A percentile compares a stretch with the other conserved stretches of the same genome.
Conservation (phyloP, 2,329 filamentous ascomycete genomes). For the Myriosclerotinia curreyana region DNA sequence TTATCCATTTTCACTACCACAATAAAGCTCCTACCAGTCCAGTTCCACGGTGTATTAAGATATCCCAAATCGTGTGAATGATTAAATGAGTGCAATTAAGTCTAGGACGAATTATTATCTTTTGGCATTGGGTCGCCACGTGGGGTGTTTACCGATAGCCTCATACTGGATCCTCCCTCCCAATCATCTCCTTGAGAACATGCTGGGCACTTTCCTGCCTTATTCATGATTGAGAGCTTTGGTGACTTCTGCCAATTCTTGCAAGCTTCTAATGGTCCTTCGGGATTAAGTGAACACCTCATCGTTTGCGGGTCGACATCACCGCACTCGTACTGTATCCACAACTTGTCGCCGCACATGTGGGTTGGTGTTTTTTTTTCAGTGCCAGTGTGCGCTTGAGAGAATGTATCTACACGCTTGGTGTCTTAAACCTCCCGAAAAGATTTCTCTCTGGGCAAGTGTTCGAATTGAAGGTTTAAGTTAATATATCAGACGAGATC, state of each 20-base stretch:
- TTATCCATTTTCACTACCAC: not conserved
- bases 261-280: conserved; percentile 2
- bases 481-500: not conserved
- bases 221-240: conserved; percentile 7
- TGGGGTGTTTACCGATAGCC: conserved; percentile 3
- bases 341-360: conserved; percentile 13
- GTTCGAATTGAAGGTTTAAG: not conserved
- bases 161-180: conserved; percentile 8
- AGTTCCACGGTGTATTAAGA: not conserved
- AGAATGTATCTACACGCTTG: not conserved
- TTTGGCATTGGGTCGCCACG: not conserved
- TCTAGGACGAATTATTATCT: conserved; percentile 11
- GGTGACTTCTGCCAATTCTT: conserved; percentile 8
- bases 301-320: conserved; percentile 10
- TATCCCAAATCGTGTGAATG: not conserved
- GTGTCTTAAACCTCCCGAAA: not conserved
- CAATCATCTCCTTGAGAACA: conserved; percentile 6
- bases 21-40: not conserved
- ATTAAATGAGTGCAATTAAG: not conserved
- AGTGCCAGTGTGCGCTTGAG: not conserved
- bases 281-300: conserved; percentile 5
- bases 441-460: not conserved
- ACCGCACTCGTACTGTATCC: conserved; percentile 10
- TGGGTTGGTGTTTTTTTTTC: not conserved
- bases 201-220: conserved; percentile 2